Percentiles rank a stretch among this genome's conserved stretches.
phyloP scores from a whole-genome alignment of 1,284 basidiomycete genomes.

The Butyriboletus appendiculatus region DNA sequence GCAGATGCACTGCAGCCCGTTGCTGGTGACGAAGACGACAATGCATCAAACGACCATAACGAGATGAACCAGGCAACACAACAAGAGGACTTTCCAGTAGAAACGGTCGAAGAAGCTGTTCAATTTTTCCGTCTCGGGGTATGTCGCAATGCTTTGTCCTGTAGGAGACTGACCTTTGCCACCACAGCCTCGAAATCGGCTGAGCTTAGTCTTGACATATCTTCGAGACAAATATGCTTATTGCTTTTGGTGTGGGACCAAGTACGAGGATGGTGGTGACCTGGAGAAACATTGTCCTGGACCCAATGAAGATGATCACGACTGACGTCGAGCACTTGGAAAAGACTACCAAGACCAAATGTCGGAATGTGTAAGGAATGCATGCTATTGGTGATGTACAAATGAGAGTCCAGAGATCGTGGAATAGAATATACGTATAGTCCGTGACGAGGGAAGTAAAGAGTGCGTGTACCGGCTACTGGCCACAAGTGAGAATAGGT shows the following conservation, averaged over 20 bases:
- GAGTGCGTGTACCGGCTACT: conserved; percentile 9
- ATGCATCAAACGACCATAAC: conserved; percentile 26
- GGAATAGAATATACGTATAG: conserved; percentile 21
- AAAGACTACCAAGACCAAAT: neutral
- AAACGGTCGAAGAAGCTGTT: conserved; percentile 62
- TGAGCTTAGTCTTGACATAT: conserved; percentile 69
- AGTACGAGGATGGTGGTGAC: conserved; percentile 64
- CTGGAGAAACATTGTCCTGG: conserved; percentile 74
- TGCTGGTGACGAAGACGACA: conserved; percentile 30
- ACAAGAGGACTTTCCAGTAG: conserved; percentile 46
- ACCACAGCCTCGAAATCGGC: conserved; percentile 64
- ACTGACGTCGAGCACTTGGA: conserved; percentile 42
- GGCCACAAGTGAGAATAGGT: neutral
- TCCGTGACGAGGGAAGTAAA: conserved; percentile 17
- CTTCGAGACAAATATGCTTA: conserved; percentile 71
- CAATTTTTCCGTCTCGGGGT: conserved; percentile 72
- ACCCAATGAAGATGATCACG: conserved; percentile 74
- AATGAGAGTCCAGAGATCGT: conserved; percentile 30
- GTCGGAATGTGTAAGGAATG: conserved; percentile 18
- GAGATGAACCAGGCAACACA: conserved; percentile 13
- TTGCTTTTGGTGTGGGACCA: conserved; percentile 87
- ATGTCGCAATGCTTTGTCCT: conserved; percentile 27
- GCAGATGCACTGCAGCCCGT: conserved; percentile 64
- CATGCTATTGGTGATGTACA: conserved; percentile 34
- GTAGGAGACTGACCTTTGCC: conserved; percentile 12